A percentile compares a stretch with the other conserved stretches of the same genome.
These are phyloP conservation scores for Mesembryanthemum crystallinum DNA, from an alignment of 148 eudicot species.

Conservation along the genomic window DNA sequence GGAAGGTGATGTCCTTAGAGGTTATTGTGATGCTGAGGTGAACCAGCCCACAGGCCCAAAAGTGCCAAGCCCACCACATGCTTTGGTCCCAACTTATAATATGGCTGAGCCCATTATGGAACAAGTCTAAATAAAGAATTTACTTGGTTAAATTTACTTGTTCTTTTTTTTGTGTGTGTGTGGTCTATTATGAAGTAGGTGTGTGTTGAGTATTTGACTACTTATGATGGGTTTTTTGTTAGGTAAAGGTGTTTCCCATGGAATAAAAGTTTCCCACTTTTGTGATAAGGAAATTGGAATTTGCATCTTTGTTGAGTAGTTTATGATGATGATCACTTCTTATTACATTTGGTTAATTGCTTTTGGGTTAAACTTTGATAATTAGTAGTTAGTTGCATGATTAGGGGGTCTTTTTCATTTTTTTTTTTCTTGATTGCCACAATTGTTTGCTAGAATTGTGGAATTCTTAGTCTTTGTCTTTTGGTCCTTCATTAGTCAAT, in stretches of 20 bases:
- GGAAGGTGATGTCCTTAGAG: slow-evolving; percentile 49
- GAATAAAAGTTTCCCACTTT: background rate
- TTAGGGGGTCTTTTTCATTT: background rate
- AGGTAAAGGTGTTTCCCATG: background rate
- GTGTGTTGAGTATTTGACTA: background rate
- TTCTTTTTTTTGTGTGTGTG: background rate
- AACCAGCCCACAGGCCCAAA: slow-evolving; percentile 21
- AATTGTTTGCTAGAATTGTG: background rate
- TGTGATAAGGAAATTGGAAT: background rate
- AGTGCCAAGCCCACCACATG: slow-evolving; percentile 23
- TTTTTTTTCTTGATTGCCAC: background rate
- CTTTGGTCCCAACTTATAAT: background rate
- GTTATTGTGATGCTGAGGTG: slow-evolving; percentile 44
- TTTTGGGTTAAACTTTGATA: background rate
- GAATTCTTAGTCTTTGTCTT: background rate
- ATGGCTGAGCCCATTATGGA: background rate
- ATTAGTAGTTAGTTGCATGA: background rate
- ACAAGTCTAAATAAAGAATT: background rate
- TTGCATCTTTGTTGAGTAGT: background rate
- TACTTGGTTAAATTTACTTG: background rate
- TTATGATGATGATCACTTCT: background rate
- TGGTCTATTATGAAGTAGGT: background rate
- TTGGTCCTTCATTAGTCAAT: background rate
- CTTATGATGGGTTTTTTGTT: slow-evolving; percentile 3
- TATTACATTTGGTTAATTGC: background rate